Conservation (phyloP, 2,329 filamentous ascomycete species). For the Bipolaris victoriae region DNA sequence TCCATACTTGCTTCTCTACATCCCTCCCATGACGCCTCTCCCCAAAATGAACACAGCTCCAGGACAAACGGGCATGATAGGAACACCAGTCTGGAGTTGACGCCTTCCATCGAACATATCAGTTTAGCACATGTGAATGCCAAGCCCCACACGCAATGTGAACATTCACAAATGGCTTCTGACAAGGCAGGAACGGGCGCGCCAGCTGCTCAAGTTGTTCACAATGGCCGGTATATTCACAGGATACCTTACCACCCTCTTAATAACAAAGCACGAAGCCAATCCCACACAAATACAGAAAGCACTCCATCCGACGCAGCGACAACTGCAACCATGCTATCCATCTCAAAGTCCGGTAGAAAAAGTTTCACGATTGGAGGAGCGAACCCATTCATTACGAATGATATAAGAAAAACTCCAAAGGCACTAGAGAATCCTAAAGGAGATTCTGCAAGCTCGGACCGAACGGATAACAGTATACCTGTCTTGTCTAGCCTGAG, state of each 20-base stretch:
- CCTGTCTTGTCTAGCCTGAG: slow-evolving; percentile 32
- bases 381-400: neutral
- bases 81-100: neutral
- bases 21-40: slow-evolving; percentile 1
- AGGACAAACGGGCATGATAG: neutral
- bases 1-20: slow-evolving; percentile 34
- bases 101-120: slow-evolving; percentile 16
- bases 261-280: slow-evolving; percentile 9
- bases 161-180: slow-evolving; percentile 20
- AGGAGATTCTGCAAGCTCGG: neutral
- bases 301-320: slow-evolving; percentile 17
- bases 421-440: neutral
- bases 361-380: slow-evolving; percentile 29
- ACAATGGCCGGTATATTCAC: slow-evolving; percentile 38
- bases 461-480: slow-evolving; percentile 11
- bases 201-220: slow-evolving; percentile 20
- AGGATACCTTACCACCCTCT: slow-evolving; percentile 34
- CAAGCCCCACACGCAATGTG: slow-evolving; percentile 3
- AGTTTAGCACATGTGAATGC: slow-evolving; percentile 15
- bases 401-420: neutral
- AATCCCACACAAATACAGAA: slow-evolving; percentile 2
- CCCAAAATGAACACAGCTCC: neutral
- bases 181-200: slow-evolving; percentile 15
- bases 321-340: slow-evolving; percentile 12
- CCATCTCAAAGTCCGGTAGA: slow-evolving; percentile 25